phyloP scores from a whole-genome alignment of 768 basidiomycete species.

The Cystobasidiopsis lactophilus region DNA sequence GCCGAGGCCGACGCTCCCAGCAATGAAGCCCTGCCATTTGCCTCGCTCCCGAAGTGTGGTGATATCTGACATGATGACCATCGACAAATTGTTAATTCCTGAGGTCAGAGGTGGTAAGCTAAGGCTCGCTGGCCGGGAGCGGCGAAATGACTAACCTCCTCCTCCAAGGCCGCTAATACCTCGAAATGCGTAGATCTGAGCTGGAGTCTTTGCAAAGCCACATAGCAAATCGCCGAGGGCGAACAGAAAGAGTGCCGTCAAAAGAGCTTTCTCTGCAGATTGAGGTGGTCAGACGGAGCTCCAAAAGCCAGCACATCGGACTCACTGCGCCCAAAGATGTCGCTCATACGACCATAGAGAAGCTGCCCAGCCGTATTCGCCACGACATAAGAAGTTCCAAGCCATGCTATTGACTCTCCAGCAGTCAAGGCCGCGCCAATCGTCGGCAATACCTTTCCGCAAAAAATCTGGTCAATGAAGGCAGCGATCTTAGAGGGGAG shows the following conservation, averaged over 20 bases:
- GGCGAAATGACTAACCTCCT: background rate
- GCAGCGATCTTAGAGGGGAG: background rate
- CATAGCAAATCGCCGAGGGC: constrained; percentile 22
- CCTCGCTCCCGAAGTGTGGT: constrained; percentile 1
- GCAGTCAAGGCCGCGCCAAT: constrained; percentile 21
- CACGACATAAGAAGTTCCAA: constrained; percentile 22
- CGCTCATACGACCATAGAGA: constrained; percentile 13
- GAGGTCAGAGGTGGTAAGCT: background rate
- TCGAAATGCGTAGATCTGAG: background rate
- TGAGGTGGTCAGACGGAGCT: no score
- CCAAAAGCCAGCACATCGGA: no score
- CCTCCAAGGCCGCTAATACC: background rate
- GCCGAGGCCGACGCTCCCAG: background rate
- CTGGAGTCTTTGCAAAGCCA: constrained; percentile 13
- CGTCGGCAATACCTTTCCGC: constrained; percentile 15
- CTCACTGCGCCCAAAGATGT: constrained; percentile 22
- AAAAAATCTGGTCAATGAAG: constrained; percentile 14
- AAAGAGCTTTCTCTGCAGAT: constrained; percentile 20
- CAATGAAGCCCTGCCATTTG: constrained; percentile 10
- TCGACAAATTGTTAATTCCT: background rate
- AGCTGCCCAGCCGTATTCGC: constrained; percentile 20
- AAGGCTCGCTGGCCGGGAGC: background rate
- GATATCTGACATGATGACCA: constrained; percentile 1
- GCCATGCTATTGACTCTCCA: constrained; percentile 20
- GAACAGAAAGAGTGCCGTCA: constrained; percentile 20